Evolutionary conservation across 2,329 filamentous ascomycete genomes (phyloP).

Genomic region (Aspergillus nomiae): DNA sequence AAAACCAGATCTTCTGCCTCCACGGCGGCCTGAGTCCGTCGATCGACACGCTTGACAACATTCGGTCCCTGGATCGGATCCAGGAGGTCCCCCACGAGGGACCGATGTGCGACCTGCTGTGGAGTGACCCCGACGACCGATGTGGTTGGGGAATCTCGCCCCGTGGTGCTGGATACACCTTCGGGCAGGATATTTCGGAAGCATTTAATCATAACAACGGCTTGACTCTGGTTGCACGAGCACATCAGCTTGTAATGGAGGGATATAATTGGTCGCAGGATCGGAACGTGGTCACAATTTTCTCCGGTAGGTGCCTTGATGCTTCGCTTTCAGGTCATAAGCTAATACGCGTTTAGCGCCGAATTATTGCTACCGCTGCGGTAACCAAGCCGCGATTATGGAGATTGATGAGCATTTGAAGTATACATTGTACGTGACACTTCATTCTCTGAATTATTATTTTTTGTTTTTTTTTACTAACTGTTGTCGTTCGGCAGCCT

Average conservation of each 20-base stretch:
- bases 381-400: constrained; percentile 99
- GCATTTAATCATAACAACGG: constrained; percentile 99
- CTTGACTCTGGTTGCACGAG: constrained; percentile 89
- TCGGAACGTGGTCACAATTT: constrained; percentile 96
- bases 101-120: constrained; percentile 95
- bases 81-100: constrained; percentile 98
- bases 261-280: constrained; percentile 99
- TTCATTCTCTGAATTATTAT: not conserved
- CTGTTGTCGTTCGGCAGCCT: constrained; percentile 62
- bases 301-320: constrained; percentile 68
- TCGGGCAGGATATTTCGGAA: constrained; percentile 96
- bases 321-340: not conserved
- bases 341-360: constrained; percentile 57
- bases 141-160: constrained; percentile 96
- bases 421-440: constrained; percentile 87
- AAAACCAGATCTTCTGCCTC: constrained; percentile 99
- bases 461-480: not conserved
- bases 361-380: constrained; percentile 98
- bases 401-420: constrained; percentile 99
- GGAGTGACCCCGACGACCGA: constrained; percentile 96
- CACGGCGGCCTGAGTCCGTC: constrained; percentile 96
- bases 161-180: constrained; percentile 91
- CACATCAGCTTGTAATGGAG: constrained; percentile 99
- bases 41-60: constrained; percentile 94
- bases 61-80: constrained; percentile 90